Base-by-base conservation (phyloP, 352 stramenopile genomes). In the Globisporangium abappressorium region DNA sequence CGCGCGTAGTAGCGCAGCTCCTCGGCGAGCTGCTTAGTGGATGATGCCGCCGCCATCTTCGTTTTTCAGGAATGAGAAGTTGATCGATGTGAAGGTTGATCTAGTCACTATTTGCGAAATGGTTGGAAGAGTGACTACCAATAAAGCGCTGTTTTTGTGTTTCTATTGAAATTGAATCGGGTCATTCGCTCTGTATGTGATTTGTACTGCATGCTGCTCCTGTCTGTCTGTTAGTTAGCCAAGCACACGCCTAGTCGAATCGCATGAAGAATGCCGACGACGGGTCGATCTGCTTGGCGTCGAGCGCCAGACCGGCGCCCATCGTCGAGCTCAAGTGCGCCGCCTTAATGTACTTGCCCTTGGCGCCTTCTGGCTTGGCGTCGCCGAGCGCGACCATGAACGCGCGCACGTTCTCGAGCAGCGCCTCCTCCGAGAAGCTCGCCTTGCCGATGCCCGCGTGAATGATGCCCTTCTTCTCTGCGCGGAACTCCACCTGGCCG, bases 281-380 rank as follows among this genome's bases (percentile, higher is more conserved):
- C 57, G 88, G 88, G 69, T 95, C 88, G 71, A 95, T 71, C 70
- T 89, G 91, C 79, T 94, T 94, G 68, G 86, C 81, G 68, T 95
- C 88, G 65, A 95, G 79, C 58, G 78, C 74, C 67, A 92, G 82
- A 56, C 88, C 87, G 14, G 78, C 70, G n/a, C 88, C 88, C 88
- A 95, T 95, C 38, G 88, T 91, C 55, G 84, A 92, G 81, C 88
- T 95, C 76, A 95, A 51, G 74, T 95, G 88, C 62, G 81, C 85
- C 53, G 83, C 85, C 80, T 89, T 96, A 68, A 98, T 96, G 83
- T 98, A 98, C 71, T 96, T 97, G 72, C 93, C 93, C 84, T 98
- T 98, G 67, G 92, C 90, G 20, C 89, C 92, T 56, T 97, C 91
- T 15, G 93, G 93, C 79, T 98, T 98, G 71, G 88, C 87, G 62